Evolutionary conservation across 78 protist species (phyloP).

Genomic region (Dictyostelium firmibasis): DNA sequence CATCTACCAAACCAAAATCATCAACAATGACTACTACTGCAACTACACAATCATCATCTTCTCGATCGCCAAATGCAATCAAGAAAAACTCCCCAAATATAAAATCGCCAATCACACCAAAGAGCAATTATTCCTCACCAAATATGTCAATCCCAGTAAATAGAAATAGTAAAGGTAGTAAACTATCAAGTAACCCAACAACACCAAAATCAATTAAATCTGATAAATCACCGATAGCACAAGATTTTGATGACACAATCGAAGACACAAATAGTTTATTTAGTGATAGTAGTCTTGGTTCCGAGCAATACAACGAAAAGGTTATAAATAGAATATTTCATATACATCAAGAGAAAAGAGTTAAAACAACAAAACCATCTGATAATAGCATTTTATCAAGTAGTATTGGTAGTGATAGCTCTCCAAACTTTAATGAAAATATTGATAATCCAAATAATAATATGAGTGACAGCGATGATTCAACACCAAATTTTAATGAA

Average conservation of each 20-base stretch:
- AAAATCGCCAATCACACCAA: neutral
- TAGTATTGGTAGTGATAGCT: neutral
- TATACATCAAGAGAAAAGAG: neutral
- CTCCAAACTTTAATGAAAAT: neutral
- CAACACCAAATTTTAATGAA: neutral
- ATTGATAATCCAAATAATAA: neutral
- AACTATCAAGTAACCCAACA: neutral
- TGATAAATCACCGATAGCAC: neutral
- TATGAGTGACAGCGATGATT: neutral
- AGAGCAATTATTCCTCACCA: neutral
- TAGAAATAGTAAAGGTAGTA: neutral
- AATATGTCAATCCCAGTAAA: neutral
- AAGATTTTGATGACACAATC: neutral
- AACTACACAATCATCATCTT: neutral
- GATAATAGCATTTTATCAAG: neutral
- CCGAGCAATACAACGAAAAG: neutral
- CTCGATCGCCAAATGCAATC: neutral
- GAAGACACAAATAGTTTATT: neutral
- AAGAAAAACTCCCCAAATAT: neutral
- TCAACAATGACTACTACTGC: neutral
- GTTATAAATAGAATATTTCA: slow-evolving; percentile 5
- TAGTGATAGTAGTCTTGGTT: neutral
- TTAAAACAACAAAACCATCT: neutral
- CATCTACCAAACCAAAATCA: neutral
- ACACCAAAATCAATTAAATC: slow-evolving; percentile 2